A percentile compares a stretch with the other conserved stretches of the same genome.
Evolutionary conservation across 306 rosid species (phyloP).

Genomic region (Vigna unguiculata): DNA sequence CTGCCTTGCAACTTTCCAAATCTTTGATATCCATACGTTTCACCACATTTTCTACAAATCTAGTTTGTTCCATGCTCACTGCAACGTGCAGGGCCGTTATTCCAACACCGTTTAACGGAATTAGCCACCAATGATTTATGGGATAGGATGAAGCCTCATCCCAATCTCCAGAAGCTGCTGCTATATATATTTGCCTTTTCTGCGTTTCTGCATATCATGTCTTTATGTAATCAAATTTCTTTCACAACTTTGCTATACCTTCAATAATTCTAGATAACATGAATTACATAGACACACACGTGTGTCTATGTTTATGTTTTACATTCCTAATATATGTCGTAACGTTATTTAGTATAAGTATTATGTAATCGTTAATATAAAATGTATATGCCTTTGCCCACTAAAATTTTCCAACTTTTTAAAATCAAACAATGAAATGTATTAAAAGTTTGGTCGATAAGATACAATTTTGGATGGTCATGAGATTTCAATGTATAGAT

Average conservation of each 20-base stretch:
- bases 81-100: slow-evolving; percentile 28
- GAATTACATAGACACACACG: too few species aligned
- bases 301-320: too few species aligned
- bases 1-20: not conserved
- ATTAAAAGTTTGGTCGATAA: too few species aligned
- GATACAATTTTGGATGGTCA: too few species aligned
- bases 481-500: too few species aligned
- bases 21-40: not conserved
- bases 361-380: not conserved
- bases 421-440: too few species aligned
- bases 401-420: too few species aligned
- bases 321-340: not conserved
- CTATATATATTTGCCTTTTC: not conserved
- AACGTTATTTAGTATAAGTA: not conserved
- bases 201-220: slow-evolving; percentile 10
- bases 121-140: not conserved
- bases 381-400: too few species aligned
- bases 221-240: too few species aligned
- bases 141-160: not conserved
- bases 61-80: not conserved
- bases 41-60: not conserved
- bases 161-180: slow-evolving; percentile 15
- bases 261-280: too few species aligned
- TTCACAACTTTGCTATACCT: too few species aligned
- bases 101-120: not conserved